A percentile compares a stretch with the other conserved stretches of the same genome.
Evolutionary conservation across 345 rosid species (phyloP).

Genomic region (Heritiera fomes): DNA sequence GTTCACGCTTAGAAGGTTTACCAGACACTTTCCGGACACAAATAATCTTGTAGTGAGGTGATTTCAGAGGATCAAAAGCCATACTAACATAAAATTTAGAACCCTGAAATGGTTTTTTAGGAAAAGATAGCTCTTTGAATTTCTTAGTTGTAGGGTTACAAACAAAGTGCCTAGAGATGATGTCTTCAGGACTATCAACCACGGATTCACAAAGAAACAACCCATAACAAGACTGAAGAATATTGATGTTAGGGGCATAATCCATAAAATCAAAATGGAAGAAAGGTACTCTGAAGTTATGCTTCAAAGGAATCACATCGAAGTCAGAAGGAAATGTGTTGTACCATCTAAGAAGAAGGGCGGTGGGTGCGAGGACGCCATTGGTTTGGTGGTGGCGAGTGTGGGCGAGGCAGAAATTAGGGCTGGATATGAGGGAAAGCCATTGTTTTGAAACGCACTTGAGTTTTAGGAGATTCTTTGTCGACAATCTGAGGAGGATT

Average conservation of each 20-base stretch:
- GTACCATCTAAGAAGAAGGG: neutral
- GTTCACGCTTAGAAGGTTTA: neutral
- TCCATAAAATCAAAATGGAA: neutral
- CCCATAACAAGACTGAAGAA: neutral
- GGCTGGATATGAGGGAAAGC: neutral
- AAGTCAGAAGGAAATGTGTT: neutral
- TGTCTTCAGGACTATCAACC: no score
- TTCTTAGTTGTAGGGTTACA: neutral
- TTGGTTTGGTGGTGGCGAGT: neutral
- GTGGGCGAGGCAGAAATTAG: neutral
- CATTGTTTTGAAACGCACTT: neutral
- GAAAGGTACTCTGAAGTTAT: neutral
- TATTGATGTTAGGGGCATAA: neutral
- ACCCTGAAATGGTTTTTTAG: no score
- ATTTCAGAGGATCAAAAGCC: slow-evolving; percentile 11
- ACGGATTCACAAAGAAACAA: neutral
- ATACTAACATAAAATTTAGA: neutral
- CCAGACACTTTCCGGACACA: neutral
- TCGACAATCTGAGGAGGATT: neutral
- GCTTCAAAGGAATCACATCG: neutral
- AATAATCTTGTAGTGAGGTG: slow-evolving; percentile 9
- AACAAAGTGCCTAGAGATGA: neutral
- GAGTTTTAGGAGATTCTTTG: neutral
- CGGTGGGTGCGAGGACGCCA: neutral
- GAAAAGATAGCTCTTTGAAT: no score